These are phyloP conservation scores for Noccaea bulbosa DNA, from an alignment of 345 rosid species.

Conservation along the genomic window DNA sequence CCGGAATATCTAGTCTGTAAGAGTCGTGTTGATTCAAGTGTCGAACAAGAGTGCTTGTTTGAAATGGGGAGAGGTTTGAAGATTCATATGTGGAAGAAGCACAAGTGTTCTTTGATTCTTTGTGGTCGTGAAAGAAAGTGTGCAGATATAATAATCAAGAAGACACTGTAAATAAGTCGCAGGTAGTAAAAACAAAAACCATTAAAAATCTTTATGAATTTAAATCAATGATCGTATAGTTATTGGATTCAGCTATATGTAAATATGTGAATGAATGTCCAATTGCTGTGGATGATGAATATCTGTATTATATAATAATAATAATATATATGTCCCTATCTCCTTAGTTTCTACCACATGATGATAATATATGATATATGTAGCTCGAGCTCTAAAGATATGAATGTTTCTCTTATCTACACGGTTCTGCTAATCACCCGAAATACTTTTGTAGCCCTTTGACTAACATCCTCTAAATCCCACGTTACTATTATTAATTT, in stretches of 20 bases:
- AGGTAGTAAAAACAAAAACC: neutral
- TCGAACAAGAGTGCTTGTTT: slow-evolving; percentile 18
- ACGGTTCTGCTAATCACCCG: neutral
- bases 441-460: slow-evolving; percentile 23
- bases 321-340: neutral
- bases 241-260: slow-evolving; percentile 5
- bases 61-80: slow-evolving; percentile 2
- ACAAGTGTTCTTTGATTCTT: slow-evolving; percentile 31
- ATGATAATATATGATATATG: neutral
- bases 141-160: slow-evolving; percentile 3
- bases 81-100: slow-evolving; percentile 22
- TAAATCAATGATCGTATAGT: slow-evolving; percentile 1
- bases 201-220: neutral
- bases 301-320: neutral
- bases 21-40: slow-evolving; percentile 23
- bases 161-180: slow-evolving; percentile 28
- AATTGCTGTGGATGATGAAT: slow-evolving; percentile 23
- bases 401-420: slow-evolving; percentile 7
- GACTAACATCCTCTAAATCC: slow-evolving; percentile 20
- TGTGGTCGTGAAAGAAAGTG: slow-evolving; percentile 34
- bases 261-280: slow-evolving; percentile 20
- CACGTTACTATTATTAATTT: neutral
- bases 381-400: neutral
- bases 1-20: slow-evolving; percentile 16
- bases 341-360: neutral